A percentile compares a stretch with the other conserved stretches of the same genome.
phyloP scores from a whole-genome alignment of 2,329 filamentous ascomycete species.

The Furcasterigmium sp. region DNA sequence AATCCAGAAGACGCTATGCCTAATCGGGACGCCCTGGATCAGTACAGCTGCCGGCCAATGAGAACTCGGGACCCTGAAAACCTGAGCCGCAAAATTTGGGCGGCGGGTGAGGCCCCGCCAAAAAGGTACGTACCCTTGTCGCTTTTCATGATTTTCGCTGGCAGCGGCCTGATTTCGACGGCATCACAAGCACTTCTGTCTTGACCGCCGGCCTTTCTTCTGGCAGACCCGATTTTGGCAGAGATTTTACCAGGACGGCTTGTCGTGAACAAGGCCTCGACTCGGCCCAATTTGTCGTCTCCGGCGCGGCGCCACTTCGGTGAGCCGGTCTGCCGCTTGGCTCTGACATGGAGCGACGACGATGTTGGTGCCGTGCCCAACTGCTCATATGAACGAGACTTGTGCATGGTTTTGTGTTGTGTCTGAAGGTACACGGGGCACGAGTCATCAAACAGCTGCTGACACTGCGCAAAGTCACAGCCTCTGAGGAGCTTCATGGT shows the following conservation, averaged over 20 bases:
- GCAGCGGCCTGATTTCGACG: neutral
- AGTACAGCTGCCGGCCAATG: neutral
- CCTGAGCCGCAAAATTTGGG: slow-evolving; percentile 1
- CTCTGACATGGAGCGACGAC: too few relatives aligned
- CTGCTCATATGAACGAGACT: too few relatives aligned
- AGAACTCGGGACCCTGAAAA: neutral
- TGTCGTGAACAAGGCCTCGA: neutral
- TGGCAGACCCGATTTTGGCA: neutral
- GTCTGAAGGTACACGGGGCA: too few relatives aligned
- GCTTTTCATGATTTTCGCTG: neutral
- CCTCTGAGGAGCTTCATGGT: too few relatives aligned
- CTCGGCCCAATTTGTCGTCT: neutral
- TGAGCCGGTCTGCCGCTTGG: too few relatives aligned
- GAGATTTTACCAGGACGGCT: neutral
- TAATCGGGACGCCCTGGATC: neutral
- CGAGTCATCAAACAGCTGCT: too few relatives aligned
- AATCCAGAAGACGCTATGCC: neutral
- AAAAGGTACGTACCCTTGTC: neutral
- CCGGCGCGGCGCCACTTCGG: neutral
- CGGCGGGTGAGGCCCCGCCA: neutral
- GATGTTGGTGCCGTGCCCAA: too few relatives aligned
- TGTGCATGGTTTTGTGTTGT: too few relatives aligned
- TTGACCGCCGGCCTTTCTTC: neutral
- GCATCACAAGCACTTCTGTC: neutral
- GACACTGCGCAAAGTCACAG: too few relatives aligned